Conservation (phyloP, 177 flowering plant species). For the Vitis hybrid region DNA sequence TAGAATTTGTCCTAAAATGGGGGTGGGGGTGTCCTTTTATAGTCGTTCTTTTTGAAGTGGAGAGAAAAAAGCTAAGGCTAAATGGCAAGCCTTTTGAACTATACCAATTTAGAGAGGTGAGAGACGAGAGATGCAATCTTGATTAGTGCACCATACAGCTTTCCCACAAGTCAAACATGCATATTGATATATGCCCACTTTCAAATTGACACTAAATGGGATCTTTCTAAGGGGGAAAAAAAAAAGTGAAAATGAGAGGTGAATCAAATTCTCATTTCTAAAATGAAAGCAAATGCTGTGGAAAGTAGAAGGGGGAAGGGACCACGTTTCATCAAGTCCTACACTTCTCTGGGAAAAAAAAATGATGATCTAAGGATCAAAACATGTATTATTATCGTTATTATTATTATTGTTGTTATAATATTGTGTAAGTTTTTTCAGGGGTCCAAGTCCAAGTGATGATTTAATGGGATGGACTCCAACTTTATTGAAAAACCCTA, state of each 20-base stretch:
- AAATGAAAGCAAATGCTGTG: neutral
- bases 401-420: too few relatives aligned
- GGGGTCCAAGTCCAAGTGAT: too few relatives aligned
- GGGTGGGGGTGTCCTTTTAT: too few relatives aligned
- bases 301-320: neutral
- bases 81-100: neutral
- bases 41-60: too few relatives aligned
- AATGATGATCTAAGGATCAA: too few relatives aligned
- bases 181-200: neutral
- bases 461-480: too few relatives aligned
- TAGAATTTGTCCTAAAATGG: too few relatives aligned
- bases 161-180: neutral
- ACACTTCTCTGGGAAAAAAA: too few relatives aligned
- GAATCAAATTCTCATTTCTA: constrained; percentile 16
- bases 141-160: neutral
- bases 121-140: neutral
- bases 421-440: too few relatives aligned
- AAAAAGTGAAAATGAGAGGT: constrained; percentile 11
- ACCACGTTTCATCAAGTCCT: constrained; percentile 7
- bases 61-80: too few relatives aligned
- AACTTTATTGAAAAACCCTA: too few relatives aligned
- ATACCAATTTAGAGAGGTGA: neutral
- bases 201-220: constrained; percentile 4
- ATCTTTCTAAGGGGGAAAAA: constrained; percentile 3
- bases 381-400: too few relatives aligned